Evolutionary conservation across 495 filamentous ascomycete species (phyloP).

Genomic region (Daldinia caldariorum): DNA sequence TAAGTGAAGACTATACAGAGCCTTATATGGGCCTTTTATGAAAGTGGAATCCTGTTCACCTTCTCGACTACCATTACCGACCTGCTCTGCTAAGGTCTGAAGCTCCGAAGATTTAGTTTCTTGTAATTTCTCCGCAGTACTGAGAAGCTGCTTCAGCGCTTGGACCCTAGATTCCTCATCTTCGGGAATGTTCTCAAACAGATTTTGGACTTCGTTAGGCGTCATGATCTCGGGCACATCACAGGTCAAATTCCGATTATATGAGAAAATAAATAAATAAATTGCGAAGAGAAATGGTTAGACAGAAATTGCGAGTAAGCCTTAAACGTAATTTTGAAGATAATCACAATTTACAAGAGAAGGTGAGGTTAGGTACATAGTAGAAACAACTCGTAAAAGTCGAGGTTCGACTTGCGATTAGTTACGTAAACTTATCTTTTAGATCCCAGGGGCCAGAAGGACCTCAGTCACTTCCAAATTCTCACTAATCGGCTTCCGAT

Average conservation of each 20-base stretch:
- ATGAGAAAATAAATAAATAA: background rate
- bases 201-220: constrained; percentile 34
- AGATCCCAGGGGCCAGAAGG: too few species aligned
- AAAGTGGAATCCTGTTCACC: constrained; percentile 58
- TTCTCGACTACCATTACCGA: constrained; percentile 74
- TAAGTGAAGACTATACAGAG: constrained; percentile 14
- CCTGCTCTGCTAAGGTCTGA: constrained; percentile 62
- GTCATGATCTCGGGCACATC: constrained; percentile 35
- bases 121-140: constrained; percentile 46
- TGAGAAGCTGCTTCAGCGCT: constrained; percentile 44
- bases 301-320: background rate
- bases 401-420: background rate
- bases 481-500: constrained; percentile 1
- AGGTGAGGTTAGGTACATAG: background rate
- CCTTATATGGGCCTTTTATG: constrained; percentile 12
- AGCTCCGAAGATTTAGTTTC: constrained; percentile 53
- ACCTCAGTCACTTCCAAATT: constrained; percentile 3
- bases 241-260: constrained; percentile 1
- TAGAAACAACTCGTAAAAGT: background rate
- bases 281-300: background rate
- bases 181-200: constrained; percentile 32
- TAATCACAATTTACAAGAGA: background rate
- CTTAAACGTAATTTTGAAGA: background rate
- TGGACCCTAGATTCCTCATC: constrained; percentile 37
- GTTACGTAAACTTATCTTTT: background rate